A percentile compares a stretch with the other conserved stretches of the same genome.
phyloP scores from a whole-genome alignment of 805 yeast genomes.

The Cyberlindnera galapagoensis region DNA sequence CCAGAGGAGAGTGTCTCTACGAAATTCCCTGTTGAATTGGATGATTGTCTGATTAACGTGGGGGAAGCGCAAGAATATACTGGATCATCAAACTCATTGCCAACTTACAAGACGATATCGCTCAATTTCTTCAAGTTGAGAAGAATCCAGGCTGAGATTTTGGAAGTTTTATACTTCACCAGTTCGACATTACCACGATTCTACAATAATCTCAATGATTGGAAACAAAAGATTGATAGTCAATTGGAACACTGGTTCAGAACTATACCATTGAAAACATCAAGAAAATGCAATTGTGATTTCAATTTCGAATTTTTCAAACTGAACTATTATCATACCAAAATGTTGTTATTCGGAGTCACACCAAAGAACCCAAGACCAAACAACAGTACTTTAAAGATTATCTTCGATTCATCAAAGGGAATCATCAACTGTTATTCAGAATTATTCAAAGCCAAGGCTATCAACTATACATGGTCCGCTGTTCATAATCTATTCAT shows the following conservation, averaged over 20 bases:
- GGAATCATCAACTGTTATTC: constrained; percentile 61
- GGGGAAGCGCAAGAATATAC: constrained; percentile 35
- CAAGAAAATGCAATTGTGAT: constrained; percentile 60
- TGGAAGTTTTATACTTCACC: constrained; percentile 60
- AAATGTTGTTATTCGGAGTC: constrained; percentile 66
- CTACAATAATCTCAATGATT: constrained; percentile 44
- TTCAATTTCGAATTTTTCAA: constrained; percentile 66
- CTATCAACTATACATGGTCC: constrained; percentile 86
- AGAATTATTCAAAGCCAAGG: constrained; percentile 46
- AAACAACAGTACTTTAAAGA: constrained; percentile 44
- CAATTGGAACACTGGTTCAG: constrained; percentile 60
- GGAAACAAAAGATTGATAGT: constrained; percentile 51
- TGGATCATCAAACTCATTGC: constrained; percentile 30
- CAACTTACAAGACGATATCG: constrained; percentile 66
- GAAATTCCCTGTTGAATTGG: constrained; percentile 65
- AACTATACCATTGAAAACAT: constrained; percentile 45
- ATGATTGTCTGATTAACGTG: constrained; percentile 56
- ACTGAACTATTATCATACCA: constrained; percentile 71
- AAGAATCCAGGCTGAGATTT: constrained; percentile 71
- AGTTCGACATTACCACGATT: constrained; percentile 63
- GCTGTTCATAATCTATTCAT: constrained; percentile 83
- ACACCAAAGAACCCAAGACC: constrained; percentile 62
- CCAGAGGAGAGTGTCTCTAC: constrained; percentile 75
- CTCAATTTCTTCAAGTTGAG: constrained; percentile 64
- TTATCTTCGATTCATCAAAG: constrained; percentile 56